phyloP scores from a whole-genome alignment of 495 filamentous ascomycete genomes.

The Lepraria neglecta region DNA sequence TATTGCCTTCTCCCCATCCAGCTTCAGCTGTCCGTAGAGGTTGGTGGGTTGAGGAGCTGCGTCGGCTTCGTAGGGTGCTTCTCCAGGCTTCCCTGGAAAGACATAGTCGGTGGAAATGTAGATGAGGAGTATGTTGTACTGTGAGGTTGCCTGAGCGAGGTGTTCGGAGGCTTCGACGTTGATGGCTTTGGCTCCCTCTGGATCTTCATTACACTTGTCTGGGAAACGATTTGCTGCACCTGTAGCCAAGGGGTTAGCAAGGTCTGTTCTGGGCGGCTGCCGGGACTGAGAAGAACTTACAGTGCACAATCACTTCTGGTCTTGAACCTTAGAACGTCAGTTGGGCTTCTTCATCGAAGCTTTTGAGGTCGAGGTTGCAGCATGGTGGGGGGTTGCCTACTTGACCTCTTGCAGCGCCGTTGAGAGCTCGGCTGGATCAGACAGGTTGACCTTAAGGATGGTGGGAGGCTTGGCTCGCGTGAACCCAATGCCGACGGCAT shows the following conservation, averaged over 20 bases:
- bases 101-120: constrained; percentile 98
- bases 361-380: background rate
- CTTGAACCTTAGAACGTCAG: constrained; percentile 40
- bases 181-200: constrained; percentile 63
- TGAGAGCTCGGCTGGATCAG: constrained; percentile 54
- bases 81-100: constrained; percentile 73
- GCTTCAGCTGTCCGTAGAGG: constrained; percentile 81
- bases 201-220: constrained; percentile 74
- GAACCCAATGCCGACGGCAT: constrained; percentile 74
- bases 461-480: constrained; percentile 64
- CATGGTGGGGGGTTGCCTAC: constrained; percentile 37
- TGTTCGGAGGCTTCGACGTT: constrained; percentile 65
- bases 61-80: constrained; percentile 73
- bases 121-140: constrained; percentile 62
- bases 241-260: constrained; percentile 33
- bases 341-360: background rate
- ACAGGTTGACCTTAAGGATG: constrained; percentile 71
- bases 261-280: background rate
- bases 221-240: constrained; percentile 89
- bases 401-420: constrained; percentile 56
- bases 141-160: constrained; percentile 61
- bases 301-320: constrained; percentile 78
- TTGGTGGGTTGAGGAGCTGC: constrained; percentile 66
- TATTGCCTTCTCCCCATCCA: constrained; percentile 73
- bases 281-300: constrained; percentile 42